These are phyloP conservation scores for Ogataea saltuana DNA, from an alignment of 805 yeast species.

Conservation along the genomic window DNA sequence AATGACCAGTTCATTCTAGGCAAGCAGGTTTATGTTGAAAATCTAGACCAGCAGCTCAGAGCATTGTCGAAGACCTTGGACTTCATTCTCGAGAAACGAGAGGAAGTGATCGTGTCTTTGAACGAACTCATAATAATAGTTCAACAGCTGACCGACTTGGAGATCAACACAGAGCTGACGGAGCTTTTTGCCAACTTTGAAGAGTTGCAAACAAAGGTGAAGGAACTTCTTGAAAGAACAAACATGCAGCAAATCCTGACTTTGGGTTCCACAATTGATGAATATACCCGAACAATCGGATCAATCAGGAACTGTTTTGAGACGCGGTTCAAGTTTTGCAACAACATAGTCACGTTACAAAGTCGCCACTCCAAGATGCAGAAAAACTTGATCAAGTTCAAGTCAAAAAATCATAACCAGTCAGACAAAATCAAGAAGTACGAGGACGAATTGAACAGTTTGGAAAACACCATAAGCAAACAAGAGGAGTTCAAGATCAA, in stretches of 20 bases:
- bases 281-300: slow-evolving; percentile 74
- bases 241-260: slow-evolving; percentile 85
- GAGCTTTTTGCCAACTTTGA: slow-evolving; percentile 71
- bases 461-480: slow-evolving; percentile 52
- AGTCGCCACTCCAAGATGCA: slow-evolving; percentile 47
- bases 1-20: slow-evolving; percentile 76
- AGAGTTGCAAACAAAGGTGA: slow-evolving; percentile 66
- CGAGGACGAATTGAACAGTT: slow-evolving; percentile 57
- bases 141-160: slow-evolving; percentile 68
- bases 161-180: slow-evolving; percentile 65
- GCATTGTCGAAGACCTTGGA: slow-evolving; percentile 72
- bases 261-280: slow-evolving; percentile 83
- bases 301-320: slow-evolving; percentile 73
- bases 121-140: slow-evolving; percentile 60
- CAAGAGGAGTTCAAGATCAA: slow-evolving; percentile 63
- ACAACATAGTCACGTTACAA: slow-evolving; percentile 46
- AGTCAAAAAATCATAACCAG: slow-evolving; percentile 47
- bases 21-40: slow-evolving; percentile 66
- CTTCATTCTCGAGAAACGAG: slow-evolving; percentile 69
- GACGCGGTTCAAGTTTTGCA: slow-evolving; percentile 63
- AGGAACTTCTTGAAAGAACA: slow-evolving; percentile 73
- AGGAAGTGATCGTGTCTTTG: slow-evolving; percentile 66
- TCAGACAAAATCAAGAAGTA: slow-evolving; percentile 61
- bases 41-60: slow-evolving; percentile 70
- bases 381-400: slow-evolving; percentile 44